These are phyloP conservation scores for Neonectria coccinea DNA, from an alignment of 2,329 filamentous ascomycete genomes.

Conservation along the genomic window DNA sequence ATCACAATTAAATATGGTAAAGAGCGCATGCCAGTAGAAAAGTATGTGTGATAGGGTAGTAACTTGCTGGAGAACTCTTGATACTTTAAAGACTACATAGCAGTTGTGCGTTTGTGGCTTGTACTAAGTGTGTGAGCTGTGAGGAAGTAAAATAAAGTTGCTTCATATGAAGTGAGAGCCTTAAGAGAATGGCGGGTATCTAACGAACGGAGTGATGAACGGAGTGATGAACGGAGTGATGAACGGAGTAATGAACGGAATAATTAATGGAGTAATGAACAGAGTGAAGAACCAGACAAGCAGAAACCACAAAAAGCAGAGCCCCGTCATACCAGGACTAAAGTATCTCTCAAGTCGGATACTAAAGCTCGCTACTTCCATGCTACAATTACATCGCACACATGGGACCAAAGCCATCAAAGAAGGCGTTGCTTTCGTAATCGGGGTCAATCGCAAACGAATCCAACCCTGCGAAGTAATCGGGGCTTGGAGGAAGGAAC, in stretches of 20 bases:
- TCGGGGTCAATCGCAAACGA: not conserved
- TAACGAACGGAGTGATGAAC: not conserved
- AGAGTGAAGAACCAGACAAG: not conserved
- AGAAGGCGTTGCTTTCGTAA: not conserved
- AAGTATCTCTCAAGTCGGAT: not conserved
- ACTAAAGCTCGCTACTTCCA: not conserved
- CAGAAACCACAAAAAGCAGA: not conserved
- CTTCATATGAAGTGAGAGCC: not conserved
- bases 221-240: too few relatives aligned
- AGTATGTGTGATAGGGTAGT: too few relatives aligned
- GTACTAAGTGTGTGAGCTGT: not conserved
- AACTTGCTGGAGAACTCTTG: not conserved
- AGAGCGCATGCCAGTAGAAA: too few relatives aligned
- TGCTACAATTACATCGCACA: not conserved
- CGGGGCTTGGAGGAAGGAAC: not conserved
- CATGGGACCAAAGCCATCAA: not conserved
- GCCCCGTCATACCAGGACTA: too few relatives aligned
- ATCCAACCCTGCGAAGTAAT: not conserved
- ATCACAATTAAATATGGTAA: too few relatives aligned
- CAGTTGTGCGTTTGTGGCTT: not conserved
- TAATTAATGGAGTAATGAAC: too few relatives aligned
- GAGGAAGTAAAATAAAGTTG: not conserved
- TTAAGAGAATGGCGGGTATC: conserved; percentile 2
- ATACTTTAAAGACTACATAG: not conserved
- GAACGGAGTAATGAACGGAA: not conserved